phyloP scores from a whole-genome alignment of 257 asterid genomes.

The Fraxinus cuspidata region DNA sequence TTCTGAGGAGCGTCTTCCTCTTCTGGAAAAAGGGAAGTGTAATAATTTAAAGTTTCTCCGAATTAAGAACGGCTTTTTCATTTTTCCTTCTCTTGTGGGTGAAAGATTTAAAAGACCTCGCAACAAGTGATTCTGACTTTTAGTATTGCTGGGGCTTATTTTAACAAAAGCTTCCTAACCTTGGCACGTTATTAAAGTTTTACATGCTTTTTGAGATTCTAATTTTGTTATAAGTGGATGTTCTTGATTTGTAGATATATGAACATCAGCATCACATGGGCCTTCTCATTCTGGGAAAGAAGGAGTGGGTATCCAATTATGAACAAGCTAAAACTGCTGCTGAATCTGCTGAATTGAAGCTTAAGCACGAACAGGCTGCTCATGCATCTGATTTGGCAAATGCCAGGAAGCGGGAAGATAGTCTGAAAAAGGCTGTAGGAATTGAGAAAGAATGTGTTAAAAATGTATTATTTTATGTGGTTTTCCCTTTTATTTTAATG shows the following conservation, averaged over 20 bases:
- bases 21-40: not conserved
- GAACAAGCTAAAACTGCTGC: slow-evolving; percentile 62
- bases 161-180: slow-evolving; percentile 1
- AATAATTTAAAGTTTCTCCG: not conserved
- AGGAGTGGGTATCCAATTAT: slow-evolving; percentile 69
- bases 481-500: slow-evolving; percentile 1
- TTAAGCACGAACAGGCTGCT: slow-evolving; percentile 30
- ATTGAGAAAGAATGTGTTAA: slow-evolving; percentile 93
- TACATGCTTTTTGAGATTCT: not conserved
- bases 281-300: slow-evolving; percentile 51
- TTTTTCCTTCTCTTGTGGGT: not conserved
- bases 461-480: slow-evolving; percentile 48
- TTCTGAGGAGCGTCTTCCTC: not conserved
- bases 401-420: slow-evolving; percentile 75
- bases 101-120: not conserved
- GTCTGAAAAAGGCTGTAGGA: slow-evolving; percentile 82
- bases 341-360: slow-evolving; percentile 49
- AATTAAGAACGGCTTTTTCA: not conserved
- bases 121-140: not conserved
- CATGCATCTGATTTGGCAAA: slow-evolving; percentile 54
- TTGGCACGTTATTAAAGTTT: not conserved
- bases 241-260: slow-evolving; percentile 49
- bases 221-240: slow-evolving; percentile 11
- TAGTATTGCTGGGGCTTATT: not conserved
- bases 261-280: slow-evolving; percentile 98